Evolutionary conservation across 1,284 basidiomycete genomes (phyloP).

Genomic region (Ceratobasidium sp.): DNA sequence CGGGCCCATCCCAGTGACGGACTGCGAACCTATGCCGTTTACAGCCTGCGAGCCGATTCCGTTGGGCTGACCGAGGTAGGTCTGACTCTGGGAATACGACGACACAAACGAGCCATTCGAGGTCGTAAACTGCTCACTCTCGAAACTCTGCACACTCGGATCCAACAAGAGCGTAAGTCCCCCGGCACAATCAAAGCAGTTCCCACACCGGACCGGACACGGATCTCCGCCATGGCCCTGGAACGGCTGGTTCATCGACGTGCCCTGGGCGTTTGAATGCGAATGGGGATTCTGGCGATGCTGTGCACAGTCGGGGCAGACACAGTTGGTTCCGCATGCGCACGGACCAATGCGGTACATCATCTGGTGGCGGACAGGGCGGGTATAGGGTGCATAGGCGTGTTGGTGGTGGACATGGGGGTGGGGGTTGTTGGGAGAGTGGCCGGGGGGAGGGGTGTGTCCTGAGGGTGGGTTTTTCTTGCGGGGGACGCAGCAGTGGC

Average conservation of each 20-base stretch:
- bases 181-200: constrained; percentile 32
- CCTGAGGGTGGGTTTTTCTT: constrained; percentile 46
- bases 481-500: constrained; percentile 62
- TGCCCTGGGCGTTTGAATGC: neutral
- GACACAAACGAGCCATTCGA: neutral
- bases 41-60: neutral
- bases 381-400: constrained; percentile 40
- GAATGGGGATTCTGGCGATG: constrained; percentile 54
- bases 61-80: constrained; percentile 16
- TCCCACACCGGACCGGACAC: constrained; percentile 18
- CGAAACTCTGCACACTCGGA: neutral
- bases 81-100: constrained; percentile 2
- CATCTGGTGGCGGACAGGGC: constrained; percentile 40
- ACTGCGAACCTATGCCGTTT: no score
- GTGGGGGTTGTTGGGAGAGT: constrained; percentile 39
- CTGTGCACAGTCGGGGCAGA: constrained; percentile 74
- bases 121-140: neutral
- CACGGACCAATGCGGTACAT: constrained; percentile 53
- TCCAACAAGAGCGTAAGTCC: constrained; percentile 30
- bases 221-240: constrained; percentile 34
- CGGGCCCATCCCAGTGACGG: no score
- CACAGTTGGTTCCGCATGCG: constrained; percentile 70
- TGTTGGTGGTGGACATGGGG: constrained; percentile 48
- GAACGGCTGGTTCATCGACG: neutral
- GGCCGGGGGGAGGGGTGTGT: constrained; percentile 24